phyloP scores from a whole-genome alignment of 225 moss, liverwort and hornwort genomes.

The Physcomitrellopsis africana region DNA sequence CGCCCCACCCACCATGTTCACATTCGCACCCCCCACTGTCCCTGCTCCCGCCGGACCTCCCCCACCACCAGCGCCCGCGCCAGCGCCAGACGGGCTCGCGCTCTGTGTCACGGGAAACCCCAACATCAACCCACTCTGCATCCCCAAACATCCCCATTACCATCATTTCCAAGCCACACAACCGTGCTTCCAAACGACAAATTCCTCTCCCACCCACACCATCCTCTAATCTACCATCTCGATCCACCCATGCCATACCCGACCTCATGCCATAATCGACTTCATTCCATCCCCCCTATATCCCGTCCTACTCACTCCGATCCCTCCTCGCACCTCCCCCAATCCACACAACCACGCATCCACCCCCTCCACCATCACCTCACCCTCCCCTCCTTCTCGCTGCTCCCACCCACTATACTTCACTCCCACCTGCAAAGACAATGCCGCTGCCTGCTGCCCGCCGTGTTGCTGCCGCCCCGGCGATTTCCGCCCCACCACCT shows the following conservation, averaged over 20 bases:
- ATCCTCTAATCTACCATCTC: too few species aligned
- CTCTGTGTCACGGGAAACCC: slow-evolving; percentile 53
- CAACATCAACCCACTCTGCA: slow-evolving; percentile 54
- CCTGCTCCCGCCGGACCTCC: slow-evolving; percentile 19
- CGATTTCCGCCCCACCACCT: slow-evolving; percentile 60
- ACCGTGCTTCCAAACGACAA: not conserved
- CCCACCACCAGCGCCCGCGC: slow-evolving; percentile 33
- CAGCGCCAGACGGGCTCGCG: slow-evolving; percentile 42
- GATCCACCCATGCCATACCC: too few species aligned
- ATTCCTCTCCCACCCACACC: too few species aligned
- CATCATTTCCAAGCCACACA: not conserved
- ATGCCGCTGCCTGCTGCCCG: slow-evolving; percentile 34
- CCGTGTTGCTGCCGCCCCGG: slow-evolving; percentile 56
- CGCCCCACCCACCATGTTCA: slow-evolving; percentile 41
- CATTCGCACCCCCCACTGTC: slow-evolving; percentile 46
- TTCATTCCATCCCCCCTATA: too few species aligned
- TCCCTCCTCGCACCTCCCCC: too few species aligned
- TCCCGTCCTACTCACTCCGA: too few species aligned
- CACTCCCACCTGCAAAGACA: slow-evolving; percentile 64
- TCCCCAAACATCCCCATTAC: not conserved
- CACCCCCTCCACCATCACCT: not conserved
- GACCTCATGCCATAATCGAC: too few species aligned
- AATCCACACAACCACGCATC: not conserved
- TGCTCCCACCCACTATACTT: not conserved
- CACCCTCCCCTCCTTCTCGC: too few species aligned